Evolutionary conservation across 108 stramenopile genomes (phyloP), one percentile per base, ranked within the genome.

Genomic region (Chaetoceros tenuissimus): DNA sequence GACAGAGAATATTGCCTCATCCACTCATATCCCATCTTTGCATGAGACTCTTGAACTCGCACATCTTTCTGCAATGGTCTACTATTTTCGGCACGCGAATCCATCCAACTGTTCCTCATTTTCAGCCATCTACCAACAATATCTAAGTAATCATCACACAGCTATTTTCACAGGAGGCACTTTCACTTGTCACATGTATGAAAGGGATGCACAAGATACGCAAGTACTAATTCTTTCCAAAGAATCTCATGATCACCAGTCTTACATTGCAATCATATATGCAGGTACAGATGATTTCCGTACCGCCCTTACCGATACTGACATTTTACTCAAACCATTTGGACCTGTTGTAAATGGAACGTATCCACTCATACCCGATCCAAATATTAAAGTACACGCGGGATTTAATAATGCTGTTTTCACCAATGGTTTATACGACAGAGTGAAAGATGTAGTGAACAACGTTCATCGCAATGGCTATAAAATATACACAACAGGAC

Each of bases 351-450:
- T 16, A 16, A 58, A 72, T 28, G 43, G 53, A 18, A 61, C 59
- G 51, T 23, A 59, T 19, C 66, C 59, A 7, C 21, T 53, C 2
- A 52, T 30, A 50, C 54, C 62, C 28, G 65, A 62, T 28, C 28
- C 59, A 20, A 56, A 47, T 17, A 66, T 71, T 23, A 53, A 61
- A 27, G 81, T 92, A 21, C 90, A 92, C 63, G 68, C 69, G 16
- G 90, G 90, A 2, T 92, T 92, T 65, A 74, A 92, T 59, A 74
- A 74, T 34, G 86, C 78, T 29, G 86, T 92, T 17, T 92, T 92
- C 62, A 54, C 59, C 1, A 46, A 80, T 47, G 69, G 57, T 49
- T 65, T 73, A 47, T 80, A 58, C 53, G 68, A 69, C 16, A 58
- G 73, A 62, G 62, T 73, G 43, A 68, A 20, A 3, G 24, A 22